A percentile compares a stretch with the other conserved stretches of the same genome.
phyloP scores from a whole-genome alignment of 768 basidiomycete genomes.

The Calocera viscosa region DNA sequence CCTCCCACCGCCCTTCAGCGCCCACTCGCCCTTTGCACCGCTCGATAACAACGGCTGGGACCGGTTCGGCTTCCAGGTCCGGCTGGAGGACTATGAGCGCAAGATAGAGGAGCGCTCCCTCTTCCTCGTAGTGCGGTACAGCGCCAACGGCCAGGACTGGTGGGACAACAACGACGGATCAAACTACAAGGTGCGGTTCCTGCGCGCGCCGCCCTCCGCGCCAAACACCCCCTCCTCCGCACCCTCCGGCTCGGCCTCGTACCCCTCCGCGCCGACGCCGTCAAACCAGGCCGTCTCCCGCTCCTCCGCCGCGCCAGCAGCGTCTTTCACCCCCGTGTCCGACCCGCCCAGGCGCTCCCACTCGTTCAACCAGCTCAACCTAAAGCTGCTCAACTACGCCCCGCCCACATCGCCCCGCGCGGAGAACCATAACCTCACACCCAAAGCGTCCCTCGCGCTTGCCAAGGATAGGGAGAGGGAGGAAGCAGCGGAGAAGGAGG shows the following conservation, averaged over 20 bases:
- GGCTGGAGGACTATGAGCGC: constrained; percentile 57
- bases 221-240: neutral
- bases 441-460: neutral
- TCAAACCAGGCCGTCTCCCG: neutral
- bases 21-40: neutral
- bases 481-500: neutral
- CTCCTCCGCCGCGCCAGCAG: neutral
- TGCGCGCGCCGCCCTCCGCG: constrained; percentile 19
- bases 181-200: constrained; percentile 70
- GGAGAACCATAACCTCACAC: neutral
- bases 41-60: constrained; percentile 36
- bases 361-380: constrained; percentile 4
- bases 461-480: neutral
- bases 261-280: neutral
- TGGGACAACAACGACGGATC: constrained; percentile 84
- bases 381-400: constrained; percentile 5
- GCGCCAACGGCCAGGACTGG: constrained; percentile 54
- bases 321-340: neutral
- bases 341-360: neutral
- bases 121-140: constrained; percentile 56
- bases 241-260: neutral
- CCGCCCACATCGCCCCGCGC: neutral
- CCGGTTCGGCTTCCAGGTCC: constrained; percentile 61
- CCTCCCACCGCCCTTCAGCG: neutral
- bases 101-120: constrained; percentile 74